Evolutionary conservation across 768 basidiomycete genomes (phyloP).

Genomic region (Lentinus brumalis): DNA sequence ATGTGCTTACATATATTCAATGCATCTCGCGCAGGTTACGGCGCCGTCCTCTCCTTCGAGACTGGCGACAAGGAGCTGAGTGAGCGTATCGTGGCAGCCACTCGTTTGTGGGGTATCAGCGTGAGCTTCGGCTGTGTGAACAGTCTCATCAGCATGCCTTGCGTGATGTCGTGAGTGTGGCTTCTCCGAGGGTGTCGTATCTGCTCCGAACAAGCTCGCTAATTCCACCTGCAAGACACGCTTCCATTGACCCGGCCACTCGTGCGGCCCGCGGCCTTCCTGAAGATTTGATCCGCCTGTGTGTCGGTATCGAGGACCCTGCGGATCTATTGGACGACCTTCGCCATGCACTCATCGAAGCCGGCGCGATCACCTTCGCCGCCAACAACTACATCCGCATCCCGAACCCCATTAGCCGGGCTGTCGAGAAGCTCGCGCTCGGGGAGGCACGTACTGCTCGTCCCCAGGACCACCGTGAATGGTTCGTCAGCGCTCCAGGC

Average conservation of each 20-base stretch:
- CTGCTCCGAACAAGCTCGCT: background rate
- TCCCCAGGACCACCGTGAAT: conserved; percentile 51
- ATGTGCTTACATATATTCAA: background rate
- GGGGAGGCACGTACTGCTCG: conserved; percentile 26
- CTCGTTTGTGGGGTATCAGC: conserved; percentile 94
- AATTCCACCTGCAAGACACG: conserved; percentile 61
- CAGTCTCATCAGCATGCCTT: conserved; percentile 98
- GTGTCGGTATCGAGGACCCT: conserved; percentile 97
- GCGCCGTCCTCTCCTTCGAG: conserved; percentile 93
- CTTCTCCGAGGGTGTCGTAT: background rate
- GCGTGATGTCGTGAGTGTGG: conserved; percentile 93
- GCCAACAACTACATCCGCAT: conserved; percentile 52
- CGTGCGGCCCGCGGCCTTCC: conserved; percentile 95
- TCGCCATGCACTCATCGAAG: conserved; percentile 87
- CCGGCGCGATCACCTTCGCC: conserved; percentile 75
- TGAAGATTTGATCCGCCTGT: conserved; percentile 97
- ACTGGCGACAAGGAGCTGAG: conserved; percentile 90
- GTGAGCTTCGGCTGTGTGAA: conserved; percentile 99
- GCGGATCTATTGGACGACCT: conserved; percentile 93
- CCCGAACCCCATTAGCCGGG: conserved; percentile 50
- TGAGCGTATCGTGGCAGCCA: conserved; percentile 90
- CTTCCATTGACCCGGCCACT: conserved; percentile 94
- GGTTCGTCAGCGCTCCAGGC: conserved; percentile 94
- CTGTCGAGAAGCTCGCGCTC: conserved; percentile 67
- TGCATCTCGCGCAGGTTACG: conserved; percentile 43